phyloP scores from a whole-genome alignment of 495 filamentous ascomycete genomes.

The Bryoglossum gracile region DNA sequence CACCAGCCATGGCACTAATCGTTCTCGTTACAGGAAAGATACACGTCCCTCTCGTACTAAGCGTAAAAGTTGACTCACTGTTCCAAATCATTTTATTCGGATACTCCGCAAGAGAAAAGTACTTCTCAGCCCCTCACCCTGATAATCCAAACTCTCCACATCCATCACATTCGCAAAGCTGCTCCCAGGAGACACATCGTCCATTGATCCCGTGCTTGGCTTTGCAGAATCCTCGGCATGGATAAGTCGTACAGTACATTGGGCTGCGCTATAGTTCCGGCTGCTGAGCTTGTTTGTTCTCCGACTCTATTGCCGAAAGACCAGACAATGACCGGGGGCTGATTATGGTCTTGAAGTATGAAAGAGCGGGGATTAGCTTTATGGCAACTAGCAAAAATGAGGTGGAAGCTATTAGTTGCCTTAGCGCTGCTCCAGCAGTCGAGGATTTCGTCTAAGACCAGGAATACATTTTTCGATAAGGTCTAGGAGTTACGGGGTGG shows the following conservation, averaged over 20 bases:
- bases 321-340: slow-evolving; percentile 44
- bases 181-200: slow-evolving; percentile 27
- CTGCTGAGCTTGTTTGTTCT: slow-evolving; percentile 29
- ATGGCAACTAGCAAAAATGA: slow-evolving; percentile 41
- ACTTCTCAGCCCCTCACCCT: slow-evolving; percentile 38
- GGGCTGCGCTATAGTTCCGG: slow-evolving; percentile 26
- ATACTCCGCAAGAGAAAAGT: slow-evolving; percentile 23
- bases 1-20: slow-evolving; percentile 25
- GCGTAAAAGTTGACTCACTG: slow-evolving; percentile 34
- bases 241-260: slow-evolving; percentile 33
- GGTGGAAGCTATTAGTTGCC: slow-evolving; percentile 37
- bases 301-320: slow-evolving; percentile 41
- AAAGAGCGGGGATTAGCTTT: slow-evolving; percentile 41
- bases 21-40: slow-evolving; percentile 39
- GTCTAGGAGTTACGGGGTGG: slow-evolving; percentile 46
- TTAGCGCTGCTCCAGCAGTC: slow-evolving; percentile 39
- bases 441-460: slow-evolving; percentile 49
- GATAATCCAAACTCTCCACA: slow-evolving; percentile 42
- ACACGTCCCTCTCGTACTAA: slow-evolving; percentile 42
- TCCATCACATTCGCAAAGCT: slow-evolving; percentile 33
- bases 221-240: slow-evolving; percentile 36
- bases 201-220: slow-evolving; percentile 33
- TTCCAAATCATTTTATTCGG: slow-evolving; percentile 40
- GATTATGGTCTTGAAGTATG: slow-evolving; percentile 42
- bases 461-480: slow-evolving; percentile 51